Base-by-base conservation (phyloP, 1,284 basidiomycete genomes). In the Leccinum angustisporum region DNA sequence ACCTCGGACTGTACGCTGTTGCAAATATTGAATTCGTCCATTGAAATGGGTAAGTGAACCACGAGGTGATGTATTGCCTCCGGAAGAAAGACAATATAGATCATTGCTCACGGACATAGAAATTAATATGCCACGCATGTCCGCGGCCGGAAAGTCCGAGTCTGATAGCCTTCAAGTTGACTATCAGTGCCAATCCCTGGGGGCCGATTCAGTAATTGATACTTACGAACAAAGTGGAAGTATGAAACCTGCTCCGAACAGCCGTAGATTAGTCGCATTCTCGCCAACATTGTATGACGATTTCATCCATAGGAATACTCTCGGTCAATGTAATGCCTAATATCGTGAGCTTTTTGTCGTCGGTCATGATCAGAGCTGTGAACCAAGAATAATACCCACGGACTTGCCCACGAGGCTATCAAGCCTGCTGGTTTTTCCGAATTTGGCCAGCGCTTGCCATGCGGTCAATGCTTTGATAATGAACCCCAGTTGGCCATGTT, bases 381-480 rank as follows among this genome's bases (percentile, higher is more conserved):
- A 13, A 7, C 30, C 11, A 33, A 61, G 40, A 54, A 27, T 58
- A 33, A 34, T 0, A n/a, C 10, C 38, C 8, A n/a, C 36, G 9
- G 8, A n/a, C 14, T 18, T 52, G 43, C 43, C 18, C 46, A 33
- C 21, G 36, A 21, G 18, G 56, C 31, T 58, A 11, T 21, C 46
- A 21, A 48, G 46, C 21, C 33, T 36, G 31, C 43, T 18, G 11
- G 4, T 25, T 13, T 63, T 54, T 54, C 52, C 53, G 36, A n/a
- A 51, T 33, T 34, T 27, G 58, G 50, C 11, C 51, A 18, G 30
- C 13, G 46, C 46, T 60, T 18, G 13, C 33, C 62, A 63, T 50
- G 18, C 54, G 58, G 53, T 27, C 38, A 4, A 14, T 14, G 10
- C 3, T 53, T 54, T 48, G 50, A 48, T 38, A n/a, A 31, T 30